Percentiles rank a stretch among this genome's conserved stretches.
Conservation (phyloP, 2,329 filamentous ascomycete species). For the Blastomyces emzantsi region DNA sequence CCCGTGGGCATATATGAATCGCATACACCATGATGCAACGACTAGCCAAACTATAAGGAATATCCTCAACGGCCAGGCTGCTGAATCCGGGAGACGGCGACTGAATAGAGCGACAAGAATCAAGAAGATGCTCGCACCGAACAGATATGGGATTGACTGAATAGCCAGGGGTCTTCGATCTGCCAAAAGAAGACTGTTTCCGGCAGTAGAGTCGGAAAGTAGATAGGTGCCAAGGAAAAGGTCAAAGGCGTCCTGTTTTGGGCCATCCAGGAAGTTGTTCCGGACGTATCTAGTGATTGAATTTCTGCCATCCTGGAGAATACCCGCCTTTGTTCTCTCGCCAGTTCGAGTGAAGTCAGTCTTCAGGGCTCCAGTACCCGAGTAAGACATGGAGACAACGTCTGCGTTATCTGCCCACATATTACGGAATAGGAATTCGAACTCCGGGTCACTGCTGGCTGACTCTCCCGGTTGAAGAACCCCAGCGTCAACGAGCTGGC, state of each 20-base stretch:
- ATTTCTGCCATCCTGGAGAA: constrained; percentile 77
- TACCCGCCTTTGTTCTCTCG: constrained; percentile 73
- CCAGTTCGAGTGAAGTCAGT: constrained; percentile 96
- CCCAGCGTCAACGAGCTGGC: constrained; percentile 78
- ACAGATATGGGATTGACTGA: constrained; percentile 85
- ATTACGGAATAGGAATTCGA: constrained; percentile 90
- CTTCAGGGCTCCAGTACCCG: constrained; percentile 93
- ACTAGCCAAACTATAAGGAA: constrained; percentile 71
- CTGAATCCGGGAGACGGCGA: constrained; percentile 59
- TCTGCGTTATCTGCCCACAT: constrained; percentile 98
- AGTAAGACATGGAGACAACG: constrained; percentile 84
- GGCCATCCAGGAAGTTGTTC: constrained; percentile 94
- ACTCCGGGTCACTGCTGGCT: constrained; percentile 69
- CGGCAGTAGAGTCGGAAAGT: constrained; percentile 56
- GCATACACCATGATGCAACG: constrained; percentile 60
- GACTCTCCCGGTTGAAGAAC: constrained; percentile 66
- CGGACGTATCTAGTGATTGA: constrained; percentile 80
- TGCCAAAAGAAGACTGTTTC: constrained; percentile 65
- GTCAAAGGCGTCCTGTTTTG: constrained; percentile 90
- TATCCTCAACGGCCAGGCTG: constrained; percentile 70
- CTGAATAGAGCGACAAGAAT: constrained; percentile 67
- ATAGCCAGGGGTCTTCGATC: constrained; percentile 80
- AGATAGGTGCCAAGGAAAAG: constrained; percentile 83
- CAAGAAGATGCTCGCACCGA: constrained; percentile 79
- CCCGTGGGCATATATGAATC: constrained; percentile 74